These are phyloP conservation scores for Ceratocystis albifundus DNA, from an alignment of 2,329 filamentous ascomycete genomes.

Conservation along the genomic window DNA sequence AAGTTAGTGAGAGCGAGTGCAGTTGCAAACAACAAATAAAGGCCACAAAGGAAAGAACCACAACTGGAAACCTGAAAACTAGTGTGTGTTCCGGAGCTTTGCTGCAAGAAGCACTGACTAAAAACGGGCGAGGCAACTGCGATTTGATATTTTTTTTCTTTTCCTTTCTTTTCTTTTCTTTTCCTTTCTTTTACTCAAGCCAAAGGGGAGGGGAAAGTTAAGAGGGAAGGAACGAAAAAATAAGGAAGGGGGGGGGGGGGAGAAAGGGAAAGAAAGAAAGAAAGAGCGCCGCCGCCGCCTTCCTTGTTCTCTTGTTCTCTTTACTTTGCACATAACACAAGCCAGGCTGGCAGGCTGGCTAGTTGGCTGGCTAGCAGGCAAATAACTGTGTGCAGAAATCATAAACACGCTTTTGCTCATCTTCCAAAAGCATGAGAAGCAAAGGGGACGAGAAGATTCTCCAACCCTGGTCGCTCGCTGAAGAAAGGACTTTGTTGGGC, in stretches of 20 bases:
- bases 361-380: too few relatives aligned
- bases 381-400: too few relatives aligned
- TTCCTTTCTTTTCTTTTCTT: neutral
- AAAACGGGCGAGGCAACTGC: slow-evolving; percentile 13
- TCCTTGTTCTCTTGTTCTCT: neutral
- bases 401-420: neutral
- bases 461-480: neutral
- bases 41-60: slow-evolving; percentile 10
- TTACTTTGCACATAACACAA: neutral
- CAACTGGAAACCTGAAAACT: too few relatives aligned
- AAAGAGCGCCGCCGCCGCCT: neutral
- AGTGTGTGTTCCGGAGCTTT: neutral
- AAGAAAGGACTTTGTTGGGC: neutral
- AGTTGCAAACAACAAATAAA: slow-evolving; percentile 9
- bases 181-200: neutral
- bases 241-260: neutral
- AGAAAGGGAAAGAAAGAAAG: too few relatives aligned
- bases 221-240: neutral
- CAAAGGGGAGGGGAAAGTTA: neutral
- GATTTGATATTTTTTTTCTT: neutral
- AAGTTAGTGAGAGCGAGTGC: too few relatives aligned
- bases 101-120: slow-evolving; percentile 10
- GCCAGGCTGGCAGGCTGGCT: too few relatives aligned
- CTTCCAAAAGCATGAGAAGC: neutral
- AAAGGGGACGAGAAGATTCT: neutral